phyloP scores from a whole-genome alignment of 768 basidiomycete species.

The Hydnomerulius pinastri region DNA sequence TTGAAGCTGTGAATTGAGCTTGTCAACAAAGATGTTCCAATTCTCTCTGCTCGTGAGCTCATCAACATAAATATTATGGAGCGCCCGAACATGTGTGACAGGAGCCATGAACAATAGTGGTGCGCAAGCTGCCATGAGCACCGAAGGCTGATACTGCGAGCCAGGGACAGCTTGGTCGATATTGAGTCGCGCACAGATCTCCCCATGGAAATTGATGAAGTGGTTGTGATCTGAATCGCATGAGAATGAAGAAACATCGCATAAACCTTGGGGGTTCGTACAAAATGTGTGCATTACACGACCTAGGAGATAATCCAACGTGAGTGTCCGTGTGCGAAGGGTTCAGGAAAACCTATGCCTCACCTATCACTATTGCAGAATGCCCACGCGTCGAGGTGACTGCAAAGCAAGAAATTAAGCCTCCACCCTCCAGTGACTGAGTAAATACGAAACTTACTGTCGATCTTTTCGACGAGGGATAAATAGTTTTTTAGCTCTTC shows the following conservation, averaged over 20 bases:
- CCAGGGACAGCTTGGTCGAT: constrained; percentile 34
- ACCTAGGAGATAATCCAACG: constrained; percentile 14
- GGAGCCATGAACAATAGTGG: constrained; percentile 54
- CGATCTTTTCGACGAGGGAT: constrained; percentile 25
- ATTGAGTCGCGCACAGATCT: constrained; percentile 43
- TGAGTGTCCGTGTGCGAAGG: constrained; percentile 8
- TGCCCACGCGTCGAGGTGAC: constrained; percentile 18
- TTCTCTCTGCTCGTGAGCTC: constrained; percentile 37
- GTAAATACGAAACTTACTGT: constrained; percentile 15
- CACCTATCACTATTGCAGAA: constrained; percentile 23
- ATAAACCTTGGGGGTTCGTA: constrained; percentile 9
- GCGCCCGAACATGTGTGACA: constrained; percentile 41
- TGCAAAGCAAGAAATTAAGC: constrained; percentile 6
- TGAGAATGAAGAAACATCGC: constrained; percentile 2
- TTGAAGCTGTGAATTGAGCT: constrained; percentile 50
- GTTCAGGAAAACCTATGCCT: not conserved
- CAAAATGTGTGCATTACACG: constrained; percentile 34
- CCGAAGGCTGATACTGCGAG: constrained; percentile 31
- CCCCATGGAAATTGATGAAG: constrained; percentile 46
- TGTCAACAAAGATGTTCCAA: constrained; percentile 48
- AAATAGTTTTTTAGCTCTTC: constrained; percentile 23
- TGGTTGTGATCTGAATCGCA: constrained; percentile 31
- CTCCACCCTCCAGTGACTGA: not conserved
- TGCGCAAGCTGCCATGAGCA: constrained; percentile 38
- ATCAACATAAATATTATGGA: constrained; percentile 56